Percentiles rank a stretch among this genome's conserved stretches.
These are phyloP conservation scores for Vitis hybrid DNA, from an alignment of 177 flowering plant genomes.

Conservation along the genomic window DNA sequence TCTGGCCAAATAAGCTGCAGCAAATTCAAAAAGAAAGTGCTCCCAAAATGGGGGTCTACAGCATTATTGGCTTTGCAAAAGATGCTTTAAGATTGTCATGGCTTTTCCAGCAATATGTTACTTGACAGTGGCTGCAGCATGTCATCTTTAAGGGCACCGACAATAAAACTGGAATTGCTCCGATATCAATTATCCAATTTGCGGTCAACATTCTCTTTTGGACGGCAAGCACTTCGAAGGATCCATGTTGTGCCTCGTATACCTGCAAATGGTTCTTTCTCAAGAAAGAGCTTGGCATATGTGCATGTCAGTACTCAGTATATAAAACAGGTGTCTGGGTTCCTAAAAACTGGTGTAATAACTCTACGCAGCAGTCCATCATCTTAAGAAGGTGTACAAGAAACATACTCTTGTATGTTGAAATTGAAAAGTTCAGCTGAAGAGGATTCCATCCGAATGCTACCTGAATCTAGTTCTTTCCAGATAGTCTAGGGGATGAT, in stretches of 20 bases:
- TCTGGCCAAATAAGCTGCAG: too few relatives aligned
- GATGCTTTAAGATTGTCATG: too few relatives aligned
- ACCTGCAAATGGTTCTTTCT: slow-evolving; percentile 61
- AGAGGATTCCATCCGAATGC: slow-evolving; percentile 80
- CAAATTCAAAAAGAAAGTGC: too few relatives aligned
- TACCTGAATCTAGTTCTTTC: slow-evolving; percentile 95
- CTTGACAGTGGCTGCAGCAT: slow-evolving; percentile 69
- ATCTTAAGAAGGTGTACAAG: slow-evolving; percentile 75
- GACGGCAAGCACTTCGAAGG: slow-evolving; percentile 63
- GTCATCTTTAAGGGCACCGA: slow-evolving; percentile 47
- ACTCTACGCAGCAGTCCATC: slow-evolving; percentile 74
- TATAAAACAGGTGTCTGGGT: slow-evolving; percentile 80
- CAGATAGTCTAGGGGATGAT: slow-evolving; percentile 90
- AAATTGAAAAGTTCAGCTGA: slow-evolving; percentile 80
- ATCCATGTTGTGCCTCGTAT: slow-evolving; percentile 49
- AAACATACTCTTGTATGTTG: slow-evolving; percentile 73
- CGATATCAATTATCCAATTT: slow-evolving; percentile 43
- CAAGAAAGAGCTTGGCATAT: slow-evolving; percentile 77
- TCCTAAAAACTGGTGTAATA: slow-evolving; percentile 73
- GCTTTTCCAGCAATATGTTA: too few relatives aligned
- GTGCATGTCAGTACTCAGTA: slow-evolving; percentile 78
- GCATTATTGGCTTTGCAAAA: too few relatives aligned
- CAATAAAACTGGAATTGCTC: slow-evolving; percentile 45
- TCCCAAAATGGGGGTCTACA: too few relatives aligned
- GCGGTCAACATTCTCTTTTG: slow-evolving; percentile 55